Evolutionary conservation across 202 grass and related monocot genomes (phyloP), one percentile per base, ranked within the genome.

Genomic region (Carex arenaria): DNA sequence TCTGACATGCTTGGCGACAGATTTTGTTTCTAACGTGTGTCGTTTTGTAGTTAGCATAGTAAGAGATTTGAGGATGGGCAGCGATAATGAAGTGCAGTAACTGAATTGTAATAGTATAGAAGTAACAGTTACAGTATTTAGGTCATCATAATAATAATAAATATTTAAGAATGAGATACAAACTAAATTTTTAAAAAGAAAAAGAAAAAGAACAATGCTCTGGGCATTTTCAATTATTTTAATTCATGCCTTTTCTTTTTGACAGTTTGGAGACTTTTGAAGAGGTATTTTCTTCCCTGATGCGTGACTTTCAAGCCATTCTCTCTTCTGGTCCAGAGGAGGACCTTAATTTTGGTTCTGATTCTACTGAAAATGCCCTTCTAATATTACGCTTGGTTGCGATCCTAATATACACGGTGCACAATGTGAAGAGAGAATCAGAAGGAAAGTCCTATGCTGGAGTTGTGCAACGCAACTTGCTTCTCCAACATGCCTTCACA

Each of bases 261-360:
- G 53, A 79, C 86, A 94, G 92, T 60, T 83, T 94, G 86, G 92
- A 94, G 64, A 94, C 78, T 49, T 94, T 94, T 90, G 92, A 77
- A 61, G 90, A 94, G 73, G 52, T 94, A 51, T 90, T 84, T 72
- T 81, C 73, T 80, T 83, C 80, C 4, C 78, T 92, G 10, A 78
- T 61, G 47, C 74, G 61, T 28, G 90, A 94, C 86, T 51, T 94
- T 26, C 88, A 85, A 82, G 75, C 66, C 54, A 90, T 94, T 38
- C 88, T 94, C 78, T 88, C 92, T 82, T 90, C 87, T 90, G 92
- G 92, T 77, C 86, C 86, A 59, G 82, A 85, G 53, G 92, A 92
- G 72, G 86, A 92, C 52, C 82, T 89, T 82, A 90, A 92, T 87
- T 94, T 92, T 72, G 88, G 92, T 83, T 60, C 28, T 18, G 82